Evolutionary conservation across 495 filamentous ascomycete species (phyloP), one percentile per base, ranked within the genome.

Genomic region (Alectoria sarmentosa): DNA sequence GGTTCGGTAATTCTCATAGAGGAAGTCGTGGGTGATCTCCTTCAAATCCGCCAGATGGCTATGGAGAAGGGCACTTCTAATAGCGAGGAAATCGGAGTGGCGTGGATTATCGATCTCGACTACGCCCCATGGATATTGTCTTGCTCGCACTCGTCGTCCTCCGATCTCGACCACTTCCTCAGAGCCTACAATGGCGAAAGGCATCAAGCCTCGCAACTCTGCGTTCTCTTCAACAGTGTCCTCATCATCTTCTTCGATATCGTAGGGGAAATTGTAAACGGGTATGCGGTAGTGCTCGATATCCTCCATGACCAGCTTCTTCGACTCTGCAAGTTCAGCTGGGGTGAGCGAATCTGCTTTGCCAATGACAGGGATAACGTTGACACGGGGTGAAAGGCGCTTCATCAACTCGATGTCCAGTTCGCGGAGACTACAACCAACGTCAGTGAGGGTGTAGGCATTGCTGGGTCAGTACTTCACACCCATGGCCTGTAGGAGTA

Each of bases 181-280:
- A 8, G 91, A 95, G 39, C 94, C 94, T 65, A 98, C 94, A 74
- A 98, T 98, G 61, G 94, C 94, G 69, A 98, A 98, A 15, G 94
- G 94, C 94, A 98, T 98, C 68, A 98, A 80, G 49, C 93, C 91
- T 75, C 94, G 86, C 52, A 98, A 83, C 78, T 98, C 94, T 62
- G 93, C 92, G 70, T 98, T 98, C 79, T 98, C 94, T 79, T 98
- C 94, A 36, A 98, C 93, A 0, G 94, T 98, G 72, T 98, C 94
- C 78, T 98, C 94, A 73, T 98, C 94, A 74, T 98, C 94, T 79
- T 98, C 94, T 79, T 98, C 94, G 65, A 98, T 94, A 74, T 98
- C 94, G 80, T 98, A 98, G 39, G 94, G 94, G 83, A 98, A 98
- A 84, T 98, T 98, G 86, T 98, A 98, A 69, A 98, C 95, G 44